Percentiles rank a stretch among this genome's conserved stretches.
Evolutionary conservation across 2,329 filamentous ascomycete genomes (phyloP).

Genomic region (Phyllosticta capitalensis): DNA sequence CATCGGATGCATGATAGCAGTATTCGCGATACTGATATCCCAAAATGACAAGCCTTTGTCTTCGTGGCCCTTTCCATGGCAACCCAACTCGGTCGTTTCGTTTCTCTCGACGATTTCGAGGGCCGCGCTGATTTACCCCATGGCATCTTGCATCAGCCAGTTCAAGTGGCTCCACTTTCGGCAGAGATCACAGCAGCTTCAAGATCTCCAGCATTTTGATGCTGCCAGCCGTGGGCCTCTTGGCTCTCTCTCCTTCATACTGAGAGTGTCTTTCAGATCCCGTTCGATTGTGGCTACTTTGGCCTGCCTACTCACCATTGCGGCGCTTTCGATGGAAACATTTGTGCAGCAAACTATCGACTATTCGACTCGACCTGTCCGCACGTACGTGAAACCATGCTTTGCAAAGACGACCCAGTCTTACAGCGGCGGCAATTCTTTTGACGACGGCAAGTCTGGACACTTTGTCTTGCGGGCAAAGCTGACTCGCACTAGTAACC

Average conservation of each 20-base stretch:
- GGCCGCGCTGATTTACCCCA: constrained; percentile 11
- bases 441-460: too few species aligned
- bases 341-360: constrained; percentile 2
- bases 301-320: not conserved
- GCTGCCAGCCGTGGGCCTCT: constrained; percentile 17
- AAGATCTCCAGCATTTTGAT: constrained; percentile 15
- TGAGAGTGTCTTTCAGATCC: not conserved
- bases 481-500: too few species aligned
- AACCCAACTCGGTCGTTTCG: too few species aligned
- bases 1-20: too few species aligned
- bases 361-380: not conserved
- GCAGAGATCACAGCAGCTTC: constrained; percentile 5
- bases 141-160: constrained; percentile 16
- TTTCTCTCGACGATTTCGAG: not conserved
- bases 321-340: not conserved
- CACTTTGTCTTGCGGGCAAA: too few species aligned
- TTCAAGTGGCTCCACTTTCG: constrained; percentile 18
- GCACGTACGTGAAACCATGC: not conserved
- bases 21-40: too few species aligned
- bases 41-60: too few species aligned
- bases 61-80: too few species aligned
- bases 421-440: too few species aligned
- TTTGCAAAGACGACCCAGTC: not conserved
- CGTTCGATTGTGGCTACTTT: not conserved
- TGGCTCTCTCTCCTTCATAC: not conserved